Conservation (phyloP, 768 basidiomycete genomes). For the Terana coerulea region DNA sequence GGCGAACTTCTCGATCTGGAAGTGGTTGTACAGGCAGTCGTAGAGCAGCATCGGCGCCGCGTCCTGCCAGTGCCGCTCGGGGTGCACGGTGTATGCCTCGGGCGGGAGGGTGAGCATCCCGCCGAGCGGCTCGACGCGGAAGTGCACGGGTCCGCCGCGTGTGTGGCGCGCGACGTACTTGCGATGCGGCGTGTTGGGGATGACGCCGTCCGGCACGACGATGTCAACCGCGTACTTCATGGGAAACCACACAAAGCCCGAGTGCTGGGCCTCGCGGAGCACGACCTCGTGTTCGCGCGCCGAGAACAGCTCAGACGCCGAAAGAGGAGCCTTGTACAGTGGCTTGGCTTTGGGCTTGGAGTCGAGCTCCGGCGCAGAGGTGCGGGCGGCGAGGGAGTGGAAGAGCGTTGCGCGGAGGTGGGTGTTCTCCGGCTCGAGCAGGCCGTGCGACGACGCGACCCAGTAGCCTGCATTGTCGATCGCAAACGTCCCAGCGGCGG, state of each 20-base stretch:
- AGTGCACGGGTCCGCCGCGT: conserved; percentile 1
- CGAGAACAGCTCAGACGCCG: conserved; percentile 2
- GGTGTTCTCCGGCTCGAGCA: not conserved
- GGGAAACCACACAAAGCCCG: conserved; percentile 5
- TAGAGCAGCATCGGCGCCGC: not conserved
- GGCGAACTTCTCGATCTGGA: conserved; percentile 1
- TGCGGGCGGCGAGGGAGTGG: too few relatives aligned
- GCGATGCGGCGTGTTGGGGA: not conserved
- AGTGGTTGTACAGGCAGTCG: conserved; percentile 5
- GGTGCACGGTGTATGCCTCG: not conserved
- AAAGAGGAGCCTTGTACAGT: not conserved
- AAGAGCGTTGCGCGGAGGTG: conserved; percentile 1
- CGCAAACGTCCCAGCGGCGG: not conserved
- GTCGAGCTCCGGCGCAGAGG: too few relatives aligned
- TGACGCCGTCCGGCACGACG: not conserved
- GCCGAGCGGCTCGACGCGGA: not conserved
- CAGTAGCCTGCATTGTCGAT: conserved; percentile 7
- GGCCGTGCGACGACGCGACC: not conserved
- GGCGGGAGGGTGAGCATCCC: not conserved
- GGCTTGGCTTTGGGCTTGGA: too few relatives aligned
- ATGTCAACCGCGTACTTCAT: not conserved
- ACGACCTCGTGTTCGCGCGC: not conserved
- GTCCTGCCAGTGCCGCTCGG: not conserved
- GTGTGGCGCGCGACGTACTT: not conserved
- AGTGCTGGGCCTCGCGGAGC: not conserved